Conservation (phyloP, 2,329 filamentous ascomycete genomes). For the Aspergillus sp. region DNA sequence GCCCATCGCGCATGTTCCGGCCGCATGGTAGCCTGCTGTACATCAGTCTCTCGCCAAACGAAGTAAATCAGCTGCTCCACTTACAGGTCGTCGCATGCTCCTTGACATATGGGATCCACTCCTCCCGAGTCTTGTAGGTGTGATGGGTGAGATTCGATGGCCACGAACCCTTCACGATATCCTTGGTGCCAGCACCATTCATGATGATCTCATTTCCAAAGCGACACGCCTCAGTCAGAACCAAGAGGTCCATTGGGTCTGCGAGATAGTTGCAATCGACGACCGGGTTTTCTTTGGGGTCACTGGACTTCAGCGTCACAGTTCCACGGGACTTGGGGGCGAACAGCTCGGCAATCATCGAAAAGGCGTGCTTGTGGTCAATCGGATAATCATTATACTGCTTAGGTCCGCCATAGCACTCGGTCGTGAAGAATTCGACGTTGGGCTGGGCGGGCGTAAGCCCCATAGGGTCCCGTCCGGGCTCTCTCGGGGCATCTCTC, state of each 20-base stretch:
- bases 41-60: neutral
- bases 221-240: conserved; percentile 57
- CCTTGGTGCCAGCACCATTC: conserved; percentile 56
- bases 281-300: conserved; percentile 52
- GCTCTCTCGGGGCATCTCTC: conserved; percentile 47
- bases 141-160: conserved; percentile 53
- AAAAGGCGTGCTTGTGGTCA: conserved; percentile 55
- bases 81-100: conserved; percentile 61
- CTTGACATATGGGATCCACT: conserved; percentile 58
- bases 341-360: conserved; percentile 58
- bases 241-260: conserved; percentile 57
- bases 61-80: conserved; percentile 13
- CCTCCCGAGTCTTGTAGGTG: conserved; percentile 50
- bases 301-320: conserved; percentile 50
- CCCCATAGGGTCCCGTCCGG: conserved; percentile 62
- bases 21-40: conserved; percentile 53
- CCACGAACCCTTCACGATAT: conserved; percentile 61
- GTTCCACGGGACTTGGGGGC: conserved; percentile 56
- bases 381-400: conserved; percentile 55
- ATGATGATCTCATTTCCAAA: conserved; percentile 61
- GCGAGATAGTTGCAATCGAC: conserved; percentile 59
- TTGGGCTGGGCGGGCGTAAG: conserved; percentile 57
- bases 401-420: conserved; percentile 60
- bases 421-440: conserved; percentile 61
- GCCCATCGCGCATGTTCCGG: conserved; percentile 58